These are phyloP conservation scores for Arabidopsis lyrata DNA, from an alignment of 441 rosid species.

Conservation along the genomic window DNA sequence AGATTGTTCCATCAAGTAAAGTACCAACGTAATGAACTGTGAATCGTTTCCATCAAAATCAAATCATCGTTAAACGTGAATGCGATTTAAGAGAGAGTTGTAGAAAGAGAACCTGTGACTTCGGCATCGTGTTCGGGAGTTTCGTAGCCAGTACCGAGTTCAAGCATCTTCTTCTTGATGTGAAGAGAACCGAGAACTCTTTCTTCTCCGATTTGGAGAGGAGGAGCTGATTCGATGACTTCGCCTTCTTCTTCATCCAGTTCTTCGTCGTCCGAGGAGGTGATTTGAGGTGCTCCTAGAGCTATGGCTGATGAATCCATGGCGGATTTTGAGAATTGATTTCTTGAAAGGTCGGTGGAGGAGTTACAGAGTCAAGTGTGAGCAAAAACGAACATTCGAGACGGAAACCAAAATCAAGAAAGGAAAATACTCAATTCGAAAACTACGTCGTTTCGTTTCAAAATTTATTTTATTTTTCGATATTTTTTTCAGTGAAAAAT, in stretches of 20 bases:
- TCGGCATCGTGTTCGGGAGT: conserved; percentile 67
- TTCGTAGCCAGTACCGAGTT: conserved; percentile 58
- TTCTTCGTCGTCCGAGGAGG: conserved; percentile 23
- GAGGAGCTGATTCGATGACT: conserved; percentile 59
- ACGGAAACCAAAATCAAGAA: too few species aligned
- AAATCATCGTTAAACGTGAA: not conserved
- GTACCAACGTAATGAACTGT: conserved; percentile 66
- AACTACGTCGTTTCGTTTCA: too few species aligned
- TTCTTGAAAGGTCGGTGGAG: not conserved
- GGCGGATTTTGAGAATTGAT: not conserved
- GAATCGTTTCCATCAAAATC: conserved; percentile 3
- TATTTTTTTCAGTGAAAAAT: too few species aligned
- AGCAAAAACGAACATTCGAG: not conserved
- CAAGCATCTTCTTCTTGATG: conserved; percentile 63
- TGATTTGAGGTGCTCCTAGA: not conserved
- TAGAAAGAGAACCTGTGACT: conserved; percentile 48
- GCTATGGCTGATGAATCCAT: not conserved
- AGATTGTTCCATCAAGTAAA: conserved; percentile 55
- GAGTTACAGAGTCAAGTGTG: not conserved
- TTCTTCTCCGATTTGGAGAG: conserved; percentile 67
- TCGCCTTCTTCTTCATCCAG: conserved; percentile 66
- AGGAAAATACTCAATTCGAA: too few species aligned
- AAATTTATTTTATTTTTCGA: too few species aligned
- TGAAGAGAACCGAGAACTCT: conserved; percentile 49
- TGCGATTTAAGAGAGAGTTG: not conserved